Conservation (phyloP, 23 red algal species). For the Gracilaria vermiculophylla region DNA sequence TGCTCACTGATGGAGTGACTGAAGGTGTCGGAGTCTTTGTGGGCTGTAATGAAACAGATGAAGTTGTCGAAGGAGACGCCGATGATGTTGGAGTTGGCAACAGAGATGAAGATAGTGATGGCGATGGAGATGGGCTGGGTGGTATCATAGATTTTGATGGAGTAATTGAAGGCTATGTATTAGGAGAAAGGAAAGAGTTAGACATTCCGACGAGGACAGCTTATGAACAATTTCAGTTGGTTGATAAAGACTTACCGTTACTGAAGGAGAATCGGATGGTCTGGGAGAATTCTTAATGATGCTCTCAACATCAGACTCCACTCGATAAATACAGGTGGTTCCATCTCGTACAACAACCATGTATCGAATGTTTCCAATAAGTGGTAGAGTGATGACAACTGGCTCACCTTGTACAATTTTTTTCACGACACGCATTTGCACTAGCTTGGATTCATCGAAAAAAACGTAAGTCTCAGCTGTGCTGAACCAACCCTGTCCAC, state of each 20-base stretch:
- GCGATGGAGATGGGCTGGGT: background rate
- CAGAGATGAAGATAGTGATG: background rate
- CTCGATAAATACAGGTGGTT: constrained; percentile 59
- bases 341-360: constrained; percentile 50
- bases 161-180: background rate
- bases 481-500: constrained; percentile 45
- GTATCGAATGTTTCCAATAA: constrained; percentile 61
- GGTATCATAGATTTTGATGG: constrained; percentile 24
- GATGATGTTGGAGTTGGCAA: constrained; percentile 5
- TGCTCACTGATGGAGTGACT: background rate
- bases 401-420: constrained; percentile 29
- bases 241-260: constrained; percentile 32
- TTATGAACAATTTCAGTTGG: no score
- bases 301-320: constrained; percentile 35
- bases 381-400: constrained; percentile 16
- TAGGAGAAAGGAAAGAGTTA: background rate
- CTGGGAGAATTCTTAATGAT: constrained; percentile 42
- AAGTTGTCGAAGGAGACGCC: background rate
- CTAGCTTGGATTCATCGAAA: constrained; percentile 47
- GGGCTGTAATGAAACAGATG: background rate
- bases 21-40: background rate
- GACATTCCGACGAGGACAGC: background rate
- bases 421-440: constrained; percentile 23
- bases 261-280: constrained; percentile 41
- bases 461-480: constrained; percentile 39